Evolutionary conservation across 352 stramenopile genomes (phyloP).

Genomic region (Phytophthora niederhauseri): DNA sequence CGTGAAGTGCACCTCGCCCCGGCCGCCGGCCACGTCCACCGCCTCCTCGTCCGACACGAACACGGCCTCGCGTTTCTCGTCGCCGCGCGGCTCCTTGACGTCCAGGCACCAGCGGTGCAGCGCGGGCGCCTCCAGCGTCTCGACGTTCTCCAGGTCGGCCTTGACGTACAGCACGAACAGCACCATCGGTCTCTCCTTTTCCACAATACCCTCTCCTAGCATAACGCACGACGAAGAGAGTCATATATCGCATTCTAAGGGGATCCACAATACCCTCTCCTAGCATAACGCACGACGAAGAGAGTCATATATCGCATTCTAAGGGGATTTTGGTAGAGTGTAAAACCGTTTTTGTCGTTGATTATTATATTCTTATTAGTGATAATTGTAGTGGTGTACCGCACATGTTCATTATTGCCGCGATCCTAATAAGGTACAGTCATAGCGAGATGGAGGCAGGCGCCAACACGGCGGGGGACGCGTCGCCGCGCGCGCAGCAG

Average conservation of each 20-base stretch:
- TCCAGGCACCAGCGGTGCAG: constrained; percentile 86
- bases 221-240: neutral
- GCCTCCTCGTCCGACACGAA: constrained; percentile 84
- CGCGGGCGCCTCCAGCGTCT: constrained; percentile 65
- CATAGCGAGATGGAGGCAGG: constrained; percentile 9
- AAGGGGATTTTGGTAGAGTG: neutral
- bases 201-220: neutral
- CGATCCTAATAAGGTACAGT: constrained; percentile 1
- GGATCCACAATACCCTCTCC: neutral
- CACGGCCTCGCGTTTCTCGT: constrained; percentile 80
- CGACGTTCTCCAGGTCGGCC: constrained; percentile 88
- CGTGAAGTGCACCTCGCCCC: constrained; percentile 80
- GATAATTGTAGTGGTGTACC: neutral
- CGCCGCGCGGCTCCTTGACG: constrained; percentile 80
- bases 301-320: neutral
- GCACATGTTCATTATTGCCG: neutral
- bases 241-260: neutral
- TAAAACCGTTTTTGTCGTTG: neutral
- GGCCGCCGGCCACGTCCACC: constrained; percentile 74
- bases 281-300: neutral
- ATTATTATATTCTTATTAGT: neutral
- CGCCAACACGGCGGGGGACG: constrained; percentile 16
- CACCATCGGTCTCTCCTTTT: constrained; percentile 53
- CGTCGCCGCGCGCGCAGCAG: constrained; percentile 11
- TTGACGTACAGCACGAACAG: constrained; percentile 90